A percentile compares a stretch with the other conserved stretches of the same genome.
These are phyloP conservation scores for Cyclotella choctawhatcheeana DNA, from an alignment of 108 stramenopile genomes.

Conservation along the genomic window DNA sequence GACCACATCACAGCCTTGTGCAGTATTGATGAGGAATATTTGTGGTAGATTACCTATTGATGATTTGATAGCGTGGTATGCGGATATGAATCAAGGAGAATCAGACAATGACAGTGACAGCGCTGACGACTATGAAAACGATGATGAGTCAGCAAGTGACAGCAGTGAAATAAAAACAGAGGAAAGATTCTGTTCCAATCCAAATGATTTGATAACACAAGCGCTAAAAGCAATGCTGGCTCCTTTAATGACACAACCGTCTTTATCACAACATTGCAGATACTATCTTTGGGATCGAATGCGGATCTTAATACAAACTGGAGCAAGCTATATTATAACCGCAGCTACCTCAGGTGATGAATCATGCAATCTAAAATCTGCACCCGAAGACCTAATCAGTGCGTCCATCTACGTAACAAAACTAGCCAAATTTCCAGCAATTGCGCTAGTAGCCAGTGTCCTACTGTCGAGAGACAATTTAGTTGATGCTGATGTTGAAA, in stretches of 20 bases:
- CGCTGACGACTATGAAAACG: slow-evolving; percentile 10
- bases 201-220: neutral
- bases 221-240: neutral
- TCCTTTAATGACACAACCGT: neutral
- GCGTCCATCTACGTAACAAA: slow-evolving; percentile 40
- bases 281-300: slow-evolving; percentile 1
- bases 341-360: slow-evolving; percentile 9
- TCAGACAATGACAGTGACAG: slow-evolving; percentile 7
- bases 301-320: neutral
- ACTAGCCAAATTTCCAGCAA: slow-evolving; percentile 30
- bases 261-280: neutral
- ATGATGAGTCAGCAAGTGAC: neutral
- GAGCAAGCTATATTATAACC: neutral
- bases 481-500: neutral
- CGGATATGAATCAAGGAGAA: neutral
- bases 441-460: slow-evolving; percentile 32
- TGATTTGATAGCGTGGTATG: slow-evolving; percentile 31
- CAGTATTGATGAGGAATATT: slow-evolving; percentile 23
- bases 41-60: slow-evolving; percentile 29
- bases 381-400: slow-evolving; percentile 10
- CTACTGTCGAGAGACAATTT: neutral
- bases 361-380: neutral
- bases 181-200: slow-evolving; percentile 4
- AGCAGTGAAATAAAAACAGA: no score
- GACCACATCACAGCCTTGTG: slow-evolving; percentile 5